Evolutionary conservation across 2,329 filamentous ascomycete species (phyloP), one percentile per base, ranked within the genome.

Genomic region (Colletotrichum sp.): DNA sequence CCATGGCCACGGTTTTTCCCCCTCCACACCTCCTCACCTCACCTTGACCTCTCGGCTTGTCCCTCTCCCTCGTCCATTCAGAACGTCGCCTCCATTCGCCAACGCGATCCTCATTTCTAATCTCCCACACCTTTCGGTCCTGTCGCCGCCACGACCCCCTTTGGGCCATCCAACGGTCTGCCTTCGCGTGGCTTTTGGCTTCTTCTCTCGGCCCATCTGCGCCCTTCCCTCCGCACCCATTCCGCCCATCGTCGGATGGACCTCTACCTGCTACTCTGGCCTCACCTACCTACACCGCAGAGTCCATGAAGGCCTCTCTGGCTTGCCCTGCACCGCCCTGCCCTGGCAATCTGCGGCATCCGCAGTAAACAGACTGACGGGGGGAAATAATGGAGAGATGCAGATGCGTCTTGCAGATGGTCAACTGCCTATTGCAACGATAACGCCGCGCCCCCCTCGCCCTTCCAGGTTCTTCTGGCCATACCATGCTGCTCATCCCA

Each of bases 121-220:
- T 66, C 38, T 30, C 36, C 60, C 18, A 48, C 34, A n/a, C 61
- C 52, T 24, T 60, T 75, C 64, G 64, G 38, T 24, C 30, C 24
- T 68, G 32, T 75, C 56, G 69, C 64, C 62, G 73, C 67, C 56
- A 18, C 28, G 55, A 68, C 67, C 69, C 56, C 48, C 36, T 70
- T 70, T 38, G 48, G 62, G 71, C 55, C 32, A 64, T 62, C 64
- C 68, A 77, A 76, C 68, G 65, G 61, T 34, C 55, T 66, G 56
- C 21, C n/a, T 71, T 72, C 60, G 71, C 66, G 65, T 76, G 66
- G 36, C 62, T 70, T 73, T 24, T 68, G 30, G 60, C 60, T 71
- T 66, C 56, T 70, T 73, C 73, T 43, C 64, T 65, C 70, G 58
- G 38, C 74, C 66, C 66, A 76, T 72, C 68, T 66, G 74, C 73